Evolutionary conservation across 1,284 basidiomycete genomes (phyloP).

Genomic region (Boletus sp.): DNA sequence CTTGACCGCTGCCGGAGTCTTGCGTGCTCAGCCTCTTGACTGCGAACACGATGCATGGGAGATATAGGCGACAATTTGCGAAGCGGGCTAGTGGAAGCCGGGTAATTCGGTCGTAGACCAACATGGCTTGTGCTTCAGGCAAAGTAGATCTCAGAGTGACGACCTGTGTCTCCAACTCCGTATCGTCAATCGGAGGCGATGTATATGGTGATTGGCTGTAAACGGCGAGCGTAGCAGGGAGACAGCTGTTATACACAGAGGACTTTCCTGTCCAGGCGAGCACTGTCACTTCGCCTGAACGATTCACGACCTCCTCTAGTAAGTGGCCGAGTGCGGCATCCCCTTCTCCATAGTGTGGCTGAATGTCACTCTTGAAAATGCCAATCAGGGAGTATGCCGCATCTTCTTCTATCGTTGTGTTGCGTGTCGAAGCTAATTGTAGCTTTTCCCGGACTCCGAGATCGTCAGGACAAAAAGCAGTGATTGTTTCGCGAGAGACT

Average conservation of each 20-base stretch:
- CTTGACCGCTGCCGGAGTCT: too few species aligned
- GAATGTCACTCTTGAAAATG: background rate
- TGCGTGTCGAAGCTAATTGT: background rate
- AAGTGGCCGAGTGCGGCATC: conserved; percentile 1
- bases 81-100: background rate
- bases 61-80: background rate
- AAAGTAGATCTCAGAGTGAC: too few species aligned
- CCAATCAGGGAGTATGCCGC: conserved; percentile 2
- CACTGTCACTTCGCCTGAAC: background rate
- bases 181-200: background rate
- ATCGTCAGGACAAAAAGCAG: background rate
- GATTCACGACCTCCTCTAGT: background rate
- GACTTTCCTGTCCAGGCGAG: background rate
- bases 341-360: background rate
- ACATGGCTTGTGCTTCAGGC: background rate
- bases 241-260: background rate
- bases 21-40: background rate
- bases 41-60: conserved; percentile 1
- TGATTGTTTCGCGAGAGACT: background rate
- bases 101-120: conserved; percentile 9
- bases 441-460: background rate
- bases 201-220: background rate
- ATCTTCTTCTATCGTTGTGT: background rate
- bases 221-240: background rate
- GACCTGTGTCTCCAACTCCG: background rate